Base-by-base conservation (phyloP, 768 basidiomycete species). In the Amanita rubescens region DNA sequence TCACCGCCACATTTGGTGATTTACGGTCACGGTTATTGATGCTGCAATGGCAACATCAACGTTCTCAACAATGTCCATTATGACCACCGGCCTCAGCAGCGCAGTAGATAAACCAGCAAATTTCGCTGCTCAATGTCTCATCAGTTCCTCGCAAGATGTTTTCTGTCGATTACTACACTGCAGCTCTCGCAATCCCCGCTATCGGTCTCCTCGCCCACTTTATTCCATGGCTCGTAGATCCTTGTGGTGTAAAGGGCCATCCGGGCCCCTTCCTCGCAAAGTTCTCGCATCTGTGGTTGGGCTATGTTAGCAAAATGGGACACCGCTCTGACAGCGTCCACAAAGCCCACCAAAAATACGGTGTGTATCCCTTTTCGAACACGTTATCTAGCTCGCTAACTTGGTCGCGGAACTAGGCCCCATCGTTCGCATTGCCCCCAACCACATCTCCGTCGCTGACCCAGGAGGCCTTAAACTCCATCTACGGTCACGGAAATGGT, bases 401-500 rank as follows among this genome's bases (percentile, higher is more conserved):
- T 47, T 17, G 24, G 12, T 27, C 15, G 41, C 24, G 45, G 25
- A n/a, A 5, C 54, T n/a, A 87, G 84, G 85, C 22, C 77, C 77
- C 8, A 69, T 87, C 49, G 82, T 87, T 15, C 82, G 87, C 57
- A 69, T 89, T 55, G 85, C 85, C 0, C 88, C 88, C 0, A 85
- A 87, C 60, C 85, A 90, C 59, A 72, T 92, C 8, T 88, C 86
- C 1, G 74, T 92, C 46, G 80, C 85, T 9, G 82, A 89, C 60
- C 89, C 91, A n/a, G 0, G 84, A 82, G 1, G 91, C 90, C 0
- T 77, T 94, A 11, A 74, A 74, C 34, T 63, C 82, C 54, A 75
- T 94, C 11, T 93, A 93, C 61, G 90, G 83, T 1, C 91, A 81
- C 61, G 90, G 90, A 3, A 91, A 83, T 53, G 90, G 91, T n/a